Base-by-base conservation (phyloP, 2,329 filamentous ascomycete species). In the Paecilomyces sp. region DNA sequence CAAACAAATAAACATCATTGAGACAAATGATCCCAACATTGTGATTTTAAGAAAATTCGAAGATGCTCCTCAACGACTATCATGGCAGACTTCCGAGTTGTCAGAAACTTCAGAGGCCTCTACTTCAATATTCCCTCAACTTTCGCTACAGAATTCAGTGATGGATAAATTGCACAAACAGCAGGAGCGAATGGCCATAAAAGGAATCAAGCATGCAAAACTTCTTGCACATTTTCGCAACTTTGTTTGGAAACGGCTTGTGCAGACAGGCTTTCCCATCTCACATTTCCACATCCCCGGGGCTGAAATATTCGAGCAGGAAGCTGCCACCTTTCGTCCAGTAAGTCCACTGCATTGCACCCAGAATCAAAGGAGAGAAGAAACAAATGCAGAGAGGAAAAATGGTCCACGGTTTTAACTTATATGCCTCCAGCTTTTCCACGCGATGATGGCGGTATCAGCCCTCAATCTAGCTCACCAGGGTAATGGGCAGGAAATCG, bases 381-480 rank as follows among this genome's bases (percentile, higher is more conserved):
- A n/a, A n/a, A n/a, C n/a, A n/a, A n/a, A n/a, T n/a, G n/a, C n/a
- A n/a, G n/a, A n/a, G n/a, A n/a, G n/a, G n/a, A n/a, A n/a, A 22
- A 53, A 53, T 24, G n/a, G 51, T 61, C 55, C 24, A 54, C 58
- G 22, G 55, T 59, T 55, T 58, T 63, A 55, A 57, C 53, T 58
- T n/a, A 1, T 41, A 18, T 41, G 13, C 36, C 25, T 56, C 52
- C 57, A 83, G 81, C 76, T 85, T 58, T 79, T 81, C 55, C 80
- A 85, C 66, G 82, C 83, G 7, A 83, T 85, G 63, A 83, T 83
- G 74, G 82, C 83, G 3, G 70, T 85, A n/a, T 81, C 81, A 24
- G 81, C 81, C 18, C 75, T 84, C 53, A 82, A 80, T 65, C 72
- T 83, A 52, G 76, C 78, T 24, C 76, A 79, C 57, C 77, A 74